These are phyloP conservation scores for Inga oerstediana DNA, from an alignment of 306 rosid species.

Conservation along the genomic window DNA sequence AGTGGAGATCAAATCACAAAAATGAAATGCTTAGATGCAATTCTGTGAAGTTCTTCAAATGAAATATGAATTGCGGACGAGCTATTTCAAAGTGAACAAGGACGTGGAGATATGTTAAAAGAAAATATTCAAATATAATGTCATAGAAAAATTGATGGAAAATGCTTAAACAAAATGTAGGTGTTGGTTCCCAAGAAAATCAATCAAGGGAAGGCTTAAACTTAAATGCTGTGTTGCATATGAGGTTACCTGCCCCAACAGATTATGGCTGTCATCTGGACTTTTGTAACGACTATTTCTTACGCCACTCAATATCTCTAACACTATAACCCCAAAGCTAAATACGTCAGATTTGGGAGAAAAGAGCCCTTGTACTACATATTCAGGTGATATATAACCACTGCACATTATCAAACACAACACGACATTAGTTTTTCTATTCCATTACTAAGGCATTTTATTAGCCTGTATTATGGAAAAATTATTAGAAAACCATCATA, in stretches of 20 bases:
- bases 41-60: too few relatives aligned
- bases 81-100: background rate
- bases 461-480: background rate
- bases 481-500: background rate
- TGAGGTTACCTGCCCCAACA: constrained; percentile 38
- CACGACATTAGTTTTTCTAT: background rate
- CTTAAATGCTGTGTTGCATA: background rate
- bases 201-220: background rate
- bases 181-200: background rate
- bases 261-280: constrained; percentile 19
- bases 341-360: constrained; percentile 48
- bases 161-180: background rate
- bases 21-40: background rate
- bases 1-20: background rate
- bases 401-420: constrained; percentile 4
- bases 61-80: too few relatives aligned
- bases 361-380: constrained; percentile 18
- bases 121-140: background rate
- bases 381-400: constrained; percentile 8
- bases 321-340: constrained; percentile 54
- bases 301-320: constrained; percentile 55
- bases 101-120: background rate
- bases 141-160: background rate
- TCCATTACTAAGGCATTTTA: background rate
- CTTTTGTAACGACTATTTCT: constrained; percentile 27